Evolutionary conservation across 1,139 yeast species (phyloP).

Genomic region (Blastobotrys malaysiensis): DNA sequence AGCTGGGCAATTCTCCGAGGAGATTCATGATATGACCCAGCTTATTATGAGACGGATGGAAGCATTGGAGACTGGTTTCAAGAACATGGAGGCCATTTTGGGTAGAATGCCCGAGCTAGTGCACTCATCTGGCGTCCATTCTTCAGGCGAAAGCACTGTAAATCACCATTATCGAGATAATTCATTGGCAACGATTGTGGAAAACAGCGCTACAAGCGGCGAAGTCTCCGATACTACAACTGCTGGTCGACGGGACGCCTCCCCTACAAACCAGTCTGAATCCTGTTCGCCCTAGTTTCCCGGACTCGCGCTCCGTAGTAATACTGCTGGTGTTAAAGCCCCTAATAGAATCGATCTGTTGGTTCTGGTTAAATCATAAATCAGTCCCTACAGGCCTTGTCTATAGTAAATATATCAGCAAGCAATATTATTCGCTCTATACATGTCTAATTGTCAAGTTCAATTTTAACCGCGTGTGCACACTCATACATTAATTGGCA

Average conservation of each 20-base stretch:
- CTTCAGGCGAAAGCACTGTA: background rate
- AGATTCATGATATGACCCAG: constrained; percentile 17
- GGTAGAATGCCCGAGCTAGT: constrained; percentile 8
- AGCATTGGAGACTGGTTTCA: constrained; percentile 17
- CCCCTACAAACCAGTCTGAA: background rate
- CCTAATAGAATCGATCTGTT: no score
- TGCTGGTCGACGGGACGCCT: background rate
- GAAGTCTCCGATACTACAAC: background rate
- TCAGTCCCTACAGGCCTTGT: no score
- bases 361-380: no score
- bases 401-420: no score
- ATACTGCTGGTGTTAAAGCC: no score
- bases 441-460: no score
- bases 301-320: no score
- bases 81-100: constrained; percentile 18
- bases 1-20: constrained; percentile 10
- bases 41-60: constrained; percentile 20
- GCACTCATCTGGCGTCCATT: background rate
- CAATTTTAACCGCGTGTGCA: no score
- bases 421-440: no score
- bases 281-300: no score
- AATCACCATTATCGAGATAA: background rate
- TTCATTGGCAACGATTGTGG: background rate
- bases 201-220: background rate
- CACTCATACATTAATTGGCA: no score